Evolutionary conservation across 2,329 filamentous ascomycete species (phyloP).

Genomic region (Penicillium corylophilum): DNA sequence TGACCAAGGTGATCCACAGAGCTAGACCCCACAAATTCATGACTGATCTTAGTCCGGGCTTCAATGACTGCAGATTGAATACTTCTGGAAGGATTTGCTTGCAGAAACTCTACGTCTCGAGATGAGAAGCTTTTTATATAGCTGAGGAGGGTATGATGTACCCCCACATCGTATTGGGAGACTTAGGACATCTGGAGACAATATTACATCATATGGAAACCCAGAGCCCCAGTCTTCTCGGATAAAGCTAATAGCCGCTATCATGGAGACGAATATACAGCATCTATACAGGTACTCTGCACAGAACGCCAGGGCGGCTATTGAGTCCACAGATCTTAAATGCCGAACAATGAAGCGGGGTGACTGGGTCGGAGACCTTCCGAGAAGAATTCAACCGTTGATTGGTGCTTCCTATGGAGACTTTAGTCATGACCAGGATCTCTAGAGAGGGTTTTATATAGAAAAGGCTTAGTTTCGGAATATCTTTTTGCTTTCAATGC

Average conservation of each 20-base stretch:
- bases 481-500: background rate
- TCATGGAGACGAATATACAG: background rate
- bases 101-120: background rate
- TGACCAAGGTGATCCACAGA: background rate
- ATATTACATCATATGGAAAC: background rate
- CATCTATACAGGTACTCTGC: background rate
- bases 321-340: background rate
- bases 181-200: background rate
- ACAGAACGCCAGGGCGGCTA: background rate
- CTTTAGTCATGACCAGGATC: background rate
- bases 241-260: background rate
- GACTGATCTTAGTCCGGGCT: background rate
- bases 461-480: background rate
- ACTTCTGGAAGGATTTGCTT: background rate
- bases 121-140: background rate
- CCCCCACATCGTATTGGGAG: background rate
- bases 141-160: background rate
- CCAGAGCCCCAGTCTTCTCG: background rate
- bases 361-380: background rate
- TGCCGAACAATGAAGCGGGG: background rate
- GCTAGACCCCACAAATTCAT: background rate
- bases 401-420: background rate
- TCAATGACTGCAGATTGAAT: background rate
- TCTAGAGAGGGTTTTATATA: background rate
- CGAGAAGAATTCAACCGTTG: background rate